Conservation (phyloP, 1,284 basidiomycete species). For the Moesziomyces parantarcticus region DNA sequence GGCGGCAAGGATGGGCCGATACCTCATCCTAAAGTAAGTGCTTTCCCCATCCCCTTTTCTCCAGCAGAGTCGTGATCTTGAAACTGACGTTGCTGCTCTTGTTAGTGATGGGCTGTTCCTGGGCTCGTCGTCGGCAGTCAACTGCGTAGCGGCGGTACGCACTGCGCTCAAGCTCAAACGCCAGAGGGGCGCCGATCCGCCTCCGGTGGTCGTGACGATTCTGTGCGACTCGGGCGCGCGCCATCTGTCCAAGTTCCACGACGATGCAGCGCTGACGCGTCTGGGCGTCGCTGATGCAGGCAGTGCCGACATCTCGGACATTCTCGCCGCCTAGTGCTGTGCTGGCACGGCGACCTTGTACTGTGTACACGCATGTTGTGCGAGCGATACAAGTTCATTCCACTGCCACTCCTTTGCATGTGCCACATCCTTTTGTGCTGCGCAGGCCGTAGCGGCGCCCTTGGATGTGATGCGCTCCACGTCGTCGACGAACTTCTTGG, state of each 20-base stretch:
- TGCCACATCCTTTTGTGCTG: constrained; percentile 31
- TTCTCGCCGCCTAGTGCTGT: constrained; percentile 28
- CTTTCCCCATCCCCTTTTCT: not conserved
- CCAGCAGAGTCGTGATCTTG: too few relatives aligned
- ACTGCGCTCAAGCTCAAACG: constrained; percentile 60
- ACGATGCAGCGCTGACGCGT: constrained; percentile 48
- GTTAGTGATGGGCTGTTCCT: constrained; percentile 90
- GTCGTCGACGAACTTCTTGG: constrained; percentile 48
- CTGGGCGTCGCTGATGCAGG: constrained; percentile 49
- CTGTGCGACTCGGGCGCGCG: constrained; percentile 64
- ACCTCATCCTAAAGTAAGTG: constrained; percentile 53
- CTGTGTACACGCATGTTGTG: constrained; percentile 18
- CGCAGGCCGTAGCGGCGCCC: constrained; percentile 47
- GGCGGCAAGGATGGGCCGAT: constrained; percentile 63
- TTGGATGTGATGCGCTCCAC: constrained; percentile 36
- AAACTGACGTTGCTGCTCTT: not conserved
- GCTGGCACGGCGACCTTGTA: constrained; percentile 8
- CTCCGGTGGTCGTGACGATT: constrained; percentile 63
- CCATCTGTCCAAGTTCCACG: constrained; percentile 66
- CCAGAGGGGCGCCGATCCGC: constrained; percentile 27
- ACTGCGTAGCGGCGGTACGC: constrained; percentile 84
- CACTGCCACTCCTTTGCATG: constrained; percentile 40
- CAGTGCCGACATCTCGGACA: constrained; percentile 58
- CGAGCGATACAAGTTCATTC: constrained; percentile 24
- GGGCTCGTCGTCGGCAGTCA: constrained; percentile 95